Evolutionary conservation across 257 asterid genomes (phyloP).

Genomic region (Coffea eugenioides): DNA sequence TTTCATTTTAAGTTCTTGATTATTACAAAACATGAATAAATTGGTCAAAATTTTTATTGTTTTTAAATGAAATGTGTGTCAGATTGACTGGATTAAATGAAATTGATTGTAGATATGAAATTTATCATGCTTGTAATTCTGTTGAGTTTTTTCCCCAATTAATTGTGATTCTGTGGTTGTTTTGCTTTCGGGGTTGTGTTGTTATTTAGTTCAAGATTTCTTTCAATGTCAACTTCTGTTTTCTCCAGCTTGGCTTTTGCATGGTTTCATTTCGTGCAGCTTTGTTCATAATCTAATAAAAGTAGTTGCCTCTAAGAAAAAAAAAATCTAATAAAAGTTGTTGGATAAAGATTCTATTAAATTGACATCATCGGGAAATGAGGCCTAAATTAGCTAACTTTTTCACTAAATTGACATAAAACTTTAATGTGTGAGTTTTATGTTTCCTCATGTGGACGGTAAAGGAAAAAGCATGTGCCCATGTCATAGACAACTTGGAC

Average conservation of each 20-base stretch:
- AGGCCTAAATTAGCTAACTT: not conserved
- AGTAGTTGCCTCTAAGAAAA: not conserved
- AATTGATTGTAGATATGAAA: not conserved
- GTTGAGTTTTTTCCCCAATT: not conserved
- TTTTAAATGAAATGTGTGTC: not conserved
- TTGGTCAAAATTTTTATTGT: not conserved
- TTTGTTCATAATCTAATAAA: not conserved
- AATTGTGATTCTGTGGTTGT: not conserved
- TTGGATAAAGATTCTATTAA: not conserved
- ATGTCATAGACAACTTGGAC: no score
- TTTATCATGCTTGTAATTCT: not conserved
- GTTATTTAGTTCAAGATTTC: not conserved
- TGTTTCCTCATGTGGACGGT: not conserved
- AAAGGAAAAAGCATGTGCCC: no score
- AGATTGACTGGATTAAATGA: not conserved
- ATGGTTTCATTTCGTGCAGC: not conserved
- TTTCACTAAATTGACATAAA: not conserved
- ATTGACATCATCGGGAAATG: not conserved
- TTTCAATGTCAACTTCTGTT: not conserved
- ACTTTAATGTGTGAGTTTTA: not conserved
- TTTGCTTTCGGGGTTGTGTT: not conserved
- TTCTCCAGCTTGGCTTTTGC: not conserved
- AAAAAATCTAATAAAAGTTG: not conserved
- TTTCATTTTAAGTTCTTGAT: no score
- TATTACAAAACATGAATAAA: not conserved